Percentiles rank a stretch among this genome's conserved stretches.
Evolutionary conservation across 1,139 yeast genomes (phyloP).

Genomic region (Zygosaccharomyces sapae): DNA sequence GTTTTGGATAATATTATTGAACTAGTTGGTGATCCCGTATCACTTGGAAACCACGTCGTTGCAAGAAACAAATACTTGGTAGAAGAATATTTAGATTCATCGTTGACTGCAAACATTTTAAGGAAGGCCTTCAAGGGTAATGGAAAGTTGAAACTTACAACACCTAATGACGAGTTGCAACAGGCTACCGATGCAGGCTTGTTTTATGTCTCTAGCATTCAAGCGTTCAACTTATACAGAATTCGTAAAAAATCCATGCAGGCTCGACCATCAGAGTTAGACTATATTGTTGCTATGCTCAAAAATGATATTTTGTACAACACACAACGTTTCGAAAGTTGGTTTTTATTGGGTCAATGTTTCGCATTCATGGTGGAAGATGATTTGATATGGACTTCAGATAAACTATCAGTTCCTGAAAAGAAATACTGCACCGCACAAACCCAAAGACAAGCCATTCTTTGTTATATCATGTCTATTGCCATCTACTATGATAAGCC

Average conservation of each 20-base stretch:
- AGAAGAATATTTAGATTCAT: constrained; percentile 49
- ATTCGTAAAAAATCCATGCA: constrained; percentile 70
- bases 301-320: constrained; percentile 64
- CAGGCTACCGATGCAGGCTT: constrained; percentile 52
- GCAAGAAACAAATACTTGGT: constrained; percentile 43
- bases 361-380: constrained; percentile 79
- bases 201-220: constrained; percentile 67
- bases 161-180: constrained; percentile 37
- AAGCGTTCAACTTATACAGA: constrained; percentile 62
- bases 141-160: constrained; percentile 40
- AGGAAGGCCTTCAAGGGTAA: constrained; percentile 58
- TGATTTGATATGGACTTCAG: constrained; percentile 87
- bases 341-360: constrained; percentile 82
- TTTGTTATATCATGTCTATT: constrained; percentile 78
- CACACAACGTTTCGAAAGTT: constrained; percentile 70
- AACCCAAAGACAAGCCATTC: constrained; percentile 62
- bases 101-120: constrained; percentile 50
- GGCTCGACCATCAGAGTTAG: constrained; percentile 76
- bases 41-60: constrained; percentile 38
- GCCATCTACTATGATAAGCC: constrained; percentile 13
- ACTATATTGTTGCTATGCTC: constrained; percentile 63
- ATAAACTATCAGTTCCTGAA: constrained; percentile 64
- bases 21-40: constrained; percentile 66
- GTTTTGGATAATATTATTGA: constrained; percentile 70
- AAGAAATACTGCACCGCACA: constrained; percentile 60